These are phyloP conservation scores for Lathyrus oleraceus DNA, from an alignment of 306 rosid species.

Conservation along the genomic window DNA sequence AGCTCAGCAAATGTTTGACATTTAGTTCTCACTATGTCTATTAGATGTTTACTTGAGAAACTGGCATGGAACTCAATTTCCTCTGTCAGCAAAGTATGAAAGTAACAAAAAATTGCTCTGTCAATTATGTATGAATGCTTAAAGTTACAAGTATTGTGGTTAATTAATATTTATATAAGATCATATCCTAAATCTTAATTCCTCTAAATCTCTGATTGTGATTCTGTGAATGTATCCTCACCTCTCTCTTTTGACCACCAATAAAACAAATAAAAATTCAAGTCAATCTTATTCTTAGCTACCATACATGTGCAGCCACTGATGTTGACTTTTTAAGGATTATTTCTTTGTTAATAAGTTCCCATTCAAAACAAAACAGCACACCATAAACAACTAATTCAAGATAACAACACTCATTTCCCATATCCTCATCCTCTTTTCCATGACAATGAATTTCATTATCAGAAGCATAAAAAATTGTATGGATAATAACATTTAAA, in stretches of 20 bases:
- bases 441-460: slow-evolving; percentile 23
- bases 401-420: slow-evolving; percentile 5
- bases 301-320: slow-evolving; percentile 45
- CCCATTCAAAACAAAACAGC: slow-evolving; percentile 33
- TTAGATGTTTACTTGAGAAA: slow-evolving; percentile 4
- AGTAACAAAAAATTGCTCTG: slow-evolving; percentile 11
- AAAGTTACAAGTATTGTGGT: neutral
- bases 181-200: slow-evolving; percentile 5
- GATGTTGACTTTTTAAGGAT: slow-evolving; percentile 46
- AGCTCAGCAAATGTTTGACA: neutral
- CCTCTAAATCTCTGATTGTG: neutral
- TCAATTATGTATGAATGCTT: slow-evolving; percentile 30
- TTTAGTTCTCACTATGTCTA: neutral
- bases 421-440: slow-evolving; percentile 5
- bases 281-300: slow-evolving; percentile 5
- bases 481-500: neutral
- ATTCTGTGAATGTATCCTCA: slow-evolving; percentile 6
- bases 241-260: slow-evolving; percentile 37
- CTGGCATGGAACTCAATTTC: slow-evolving; percentile 19
- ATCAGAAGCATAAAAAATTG: slow-evolving; percentile 16
- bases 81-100: neutral
- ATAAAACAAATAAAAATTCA: slow-evolving; percentile 27
- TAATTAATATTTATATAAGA: neutral
- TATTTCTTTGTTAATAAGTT: slow-evolving; percentile 27
- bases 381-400: neutral